A percentile compares a stretch with the other conserved stretches of the same genome.
These are phyloP conservation scores for Candida buenavistaensis DNA, from an alignment of 1,139 yeast species.

Conservation along the genomic window DNA sequence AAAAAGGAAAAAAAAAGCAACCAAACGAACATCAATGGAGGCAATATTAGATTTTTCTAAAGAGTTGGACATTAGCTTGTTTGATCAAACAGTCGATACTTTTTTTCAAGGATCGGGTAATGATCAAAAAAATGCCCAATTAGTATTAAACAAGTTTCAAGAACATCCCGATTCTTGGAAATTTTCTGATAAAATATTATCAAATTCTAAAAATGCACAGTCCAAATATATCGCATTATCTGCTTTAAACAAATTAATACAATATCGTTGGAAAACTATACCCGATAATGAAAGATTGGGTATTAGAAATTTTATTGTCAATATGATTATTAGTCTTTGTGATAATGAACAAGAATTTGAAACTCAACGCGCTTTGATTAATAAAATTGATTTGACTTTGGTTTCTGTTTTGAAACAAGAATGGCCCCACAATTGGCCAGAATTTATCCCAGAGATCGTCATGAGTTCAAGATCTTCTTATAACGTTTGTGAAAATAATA, in stretches of 20 bases:
- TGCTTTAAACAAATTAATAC: constrained; percentile 84
- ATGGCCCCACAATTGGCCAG: constrained; percentile 99
- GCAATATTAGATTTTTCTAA: constrained; percentile 81
- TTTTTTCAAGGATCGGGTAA: constrained; percentile 82
- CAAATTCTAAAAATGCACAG: constrained; percentile 76
- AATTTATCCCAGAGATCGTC: constrained; percentile 91
- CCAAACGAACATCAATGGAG: constrained; percentile 60
- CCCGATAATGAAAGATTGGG: constrained; percentile 87
- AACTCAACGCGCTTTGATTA: constrained; percentile 78
- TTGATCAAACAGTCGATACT: constrained; percentile 86
- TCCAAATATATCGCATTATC: constrained; percentile 90
- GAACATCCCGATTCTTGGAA: constrained; percentile 97
- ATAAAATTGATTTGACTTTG: constrained; percentile 89
- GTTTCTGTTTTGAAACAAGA: constrained; percentile 95
- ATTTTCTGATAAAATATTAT: constrained; percentile 85
- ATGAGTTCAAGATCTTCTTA: constrained; percentile 80
- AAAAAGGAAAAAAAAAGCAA: background rate
- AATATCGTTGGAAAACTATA: constrained; percentile 89
- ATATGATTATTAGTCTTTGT: constrained; percentile 90
- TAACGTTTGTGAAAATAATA: constrained; percentile 95
- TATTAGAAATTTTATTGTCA: constrained; percentile 84
- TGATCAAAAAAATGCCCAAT: constrained; percentile 82
- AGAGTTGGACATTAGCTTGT: constrained; percentile 72
- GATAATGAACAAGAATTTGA: constrained; percentile 79
- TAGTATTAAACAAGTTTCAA: constrained; percentile 81